These are phyloP conservation scores for Ceratocystis ficicola DNA, from an alignment of 2,329 filamentous ascomycete species.

Conservation along the genomic window DNA sequence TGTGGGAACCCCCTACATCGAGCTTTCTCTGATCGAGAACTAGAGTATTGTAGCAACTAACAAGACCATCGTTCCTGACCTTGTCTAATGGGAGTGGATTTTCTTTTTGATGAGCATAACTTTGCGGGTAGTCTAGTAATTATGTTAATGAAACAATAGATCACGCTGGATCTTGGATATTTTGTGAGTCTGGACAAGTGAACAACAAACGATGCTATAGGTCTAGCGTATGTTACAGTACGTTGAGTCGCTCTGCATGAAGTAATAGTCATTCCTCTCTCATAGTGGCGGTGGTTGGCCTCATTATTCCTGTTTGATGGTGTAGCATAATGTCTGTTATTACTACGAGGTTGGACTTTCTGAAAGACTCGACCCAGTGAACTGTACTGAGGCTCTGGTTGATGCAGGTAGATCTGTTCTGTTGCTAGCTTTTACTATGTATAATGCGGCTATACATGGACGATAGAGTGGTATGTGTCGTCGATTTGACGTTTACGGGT, in stretches of 20 bases:
- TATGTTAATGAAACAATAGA: background rate
- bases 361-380: constrained; percentile 1
- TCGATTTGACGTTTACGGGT: constrained; percentile 32
- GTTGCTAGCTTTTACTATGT: background rate
- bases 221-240: background rate
- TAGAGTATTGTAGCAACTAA: background rate
- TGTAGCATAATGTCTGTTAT: constrained; percentile 3
- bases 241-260: background rate
- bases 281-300: no score
- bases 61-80: background rate
- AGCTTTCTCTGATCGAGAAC: constrained; percentile 16
- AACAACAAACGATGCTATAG: background rate
- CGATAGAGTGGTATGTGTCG: background rate
- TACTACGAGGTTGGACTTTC: constrained; percentile 3
- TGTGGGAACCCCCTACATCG: constrained; percentile 22
- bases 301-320: background rate
- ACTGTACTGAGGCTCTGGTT: constrained; percentile 14
- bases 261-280: background rate
- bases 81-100: background rate
- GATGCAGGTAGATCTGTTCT: constrained; percentile 8
- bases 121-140: background rate
- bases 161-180: background rate
- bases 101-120: background rate
- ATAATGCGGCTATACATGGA: constrained; percentile 3
- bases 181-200: background rate